Conservation (phyloP, 768 basidiomycete genomes). For the Coprinopsis sp. region DNA sequence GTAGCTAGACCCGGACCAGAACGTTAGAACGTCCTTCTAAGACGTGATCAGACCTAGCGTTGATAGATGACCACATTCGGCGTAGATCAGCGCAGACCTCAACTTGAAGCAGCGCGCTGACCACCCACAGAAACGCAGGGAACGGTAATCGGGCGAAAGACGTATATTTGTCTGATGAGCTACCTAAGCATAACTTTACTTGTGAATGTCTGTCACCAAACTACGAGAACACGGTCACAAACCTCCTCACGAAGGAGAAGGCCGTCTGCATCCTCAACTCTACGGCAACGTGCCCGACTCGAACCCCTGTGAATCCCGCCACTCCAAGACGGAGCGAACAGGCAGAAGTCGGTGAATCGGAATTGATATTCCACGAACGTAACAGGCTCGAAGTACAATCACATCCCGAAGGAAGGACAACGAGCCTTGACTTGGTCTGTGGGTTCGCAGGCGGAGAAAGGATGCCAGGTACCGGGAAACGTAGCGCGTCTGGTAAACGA, state of each 20-base stretch:
- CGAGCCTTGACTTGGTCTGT: slow-evolving; percentile 12
- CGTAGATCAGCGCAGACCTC: too few species aligned
- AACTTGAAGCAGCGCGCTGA: too few species aligned
- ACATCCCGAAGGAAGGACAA: background rate
- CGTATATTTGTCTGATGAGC: too few species aligned
- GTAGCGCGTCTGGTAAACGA: too few species aligned
- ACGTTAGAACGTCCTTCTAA: too few species aligned
- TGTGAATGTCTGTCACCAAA: slow-evolving; percentile 10
- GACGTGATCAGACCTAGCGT: too few species aligned
- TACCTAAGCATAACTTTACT: too few species aligned
- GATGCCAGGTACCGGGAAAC: too few species aligned
- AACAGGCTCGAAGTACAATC: slow-evolving; percentile 7
- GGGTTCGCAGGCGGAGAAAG: background rate
- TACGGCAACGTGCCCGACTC: slow-evolving; percentile 6
- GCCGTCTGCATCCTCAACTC: slow-evolving; percentile 6
- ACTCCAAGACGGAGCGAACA: slow-evolving; percentile 7
- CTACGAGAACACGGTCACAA: slow-evolving; percentile 7
- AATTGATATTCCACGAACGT: slow-evolving; percentile 11
- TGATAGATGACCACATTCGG: too few species aligned
- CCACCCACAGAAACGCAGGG: too few species aligned
- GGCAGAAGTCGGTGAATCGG: slow-evolving; percentile 1
- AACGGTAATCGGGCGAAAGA: too few species aligned
- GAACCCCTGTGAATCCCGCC: slow-evolving; percentile 3
- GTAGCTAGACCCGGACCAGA: too few species aligned
- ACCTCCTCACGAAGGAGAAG: background rate